phyloP scores from a whole-genome alignment of 2,329 filamentous ascomycete species.

The Drechslerella coelobrocha region DNA sequence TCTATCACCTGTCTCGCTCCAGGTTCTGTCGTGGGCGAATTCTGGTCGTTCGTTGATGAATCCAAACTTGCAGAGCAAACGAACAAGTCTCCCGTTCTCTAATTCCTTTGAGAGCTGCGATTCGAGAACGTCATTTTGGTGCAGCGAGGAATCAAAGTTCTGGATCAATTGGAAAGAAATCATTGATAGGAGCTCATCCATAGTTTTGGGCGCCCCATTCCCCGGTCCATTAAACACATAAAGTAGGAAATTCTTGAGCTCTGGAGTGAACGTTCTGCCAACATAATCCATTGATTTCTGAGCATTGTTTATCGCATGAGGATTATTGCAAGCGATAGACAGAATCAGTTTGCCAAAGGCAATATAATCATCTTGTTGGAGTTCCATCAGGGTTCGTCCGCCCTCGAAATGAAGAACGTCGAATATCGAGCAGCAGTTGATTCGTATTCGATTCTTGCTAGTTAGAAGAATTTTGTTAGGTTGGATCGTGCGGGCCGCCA shows the following conservation, averaged over 20 bases:
- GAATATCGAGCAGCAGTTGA: slow-evolving; percentile 86
- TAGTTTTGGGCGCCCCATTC: slow-evolving; percentile 69
- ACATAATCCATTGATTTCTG: slow-evolving; percentile 78
- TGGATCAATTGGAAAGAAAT: slow-evolving; percentile 79
- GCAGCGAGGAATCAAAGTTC: slow-evolving; percentile 78
- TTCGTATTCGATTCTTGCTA: slow-evolving; percentile 83
- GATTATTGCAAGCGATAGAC: slow-evolving; percentile 76
- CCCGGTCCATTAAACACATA: slow-evolving; percentile 78
- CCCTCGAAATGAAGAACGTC: slow-evolving; percentile 86
- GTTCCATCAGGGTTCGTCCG: slow-evolving; percentile 71
- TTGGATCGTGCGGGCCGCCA: slow-evolving; percentile 86
- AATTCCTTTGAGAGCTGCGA: slow-evolving; percentile 78
- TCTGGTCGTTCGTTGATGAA: slow-evolving; percentile 90
- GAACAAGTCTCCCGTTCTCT: slow-evolving; percentile 85
- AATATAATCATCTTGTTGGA: slow-evolving; percentile 86
- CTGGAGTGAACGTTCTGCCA: slow-evolving; percentile 75
- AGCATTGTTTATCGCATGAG: slow-evolving; percentile 67
- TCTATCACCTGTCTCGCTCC: slow-evolving; percentile 91
- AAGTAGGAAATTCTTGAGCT: slow-evolving; percentile 77
- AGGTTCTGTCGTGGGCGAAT: slow-evolving; percentile 75
- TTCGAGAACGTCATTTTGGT: slow-evolving; percentile 76
- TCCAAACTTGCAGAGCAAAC: slow-evolving; percentile 81
- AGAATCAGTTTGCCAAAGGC: slow-evolving; percentile 85
- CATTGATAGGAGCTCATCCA: slow-evolving; percentile 78
- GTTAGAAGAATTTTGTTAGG: slow-evolving; percentile 88